Base-by-base conservation (phyloP, 768 basidiomycete species). In the Rhizopogon vinicolor region DNA sequence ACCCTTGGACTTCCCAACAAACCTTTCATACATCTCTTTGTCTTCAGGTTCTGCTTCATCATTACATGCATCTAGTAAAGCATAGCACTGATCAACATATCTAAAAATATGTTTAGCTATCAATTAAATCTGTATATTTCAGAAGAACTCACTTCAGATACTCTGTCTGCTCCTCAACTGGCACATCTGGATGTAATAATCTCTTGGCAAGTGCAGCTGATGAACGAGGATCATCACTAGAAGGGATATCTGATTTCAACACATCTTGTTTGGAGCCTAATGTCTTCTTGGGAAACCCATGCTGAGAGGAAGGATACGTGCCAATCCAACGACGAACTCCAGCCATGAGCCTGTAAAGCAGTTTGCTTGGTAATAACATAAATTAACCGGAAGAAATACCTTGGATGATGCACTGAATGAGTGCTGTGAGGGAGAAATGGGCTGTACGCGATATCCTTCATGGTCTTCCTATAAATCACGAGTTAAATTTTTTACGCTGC, bases 321-420 rank as follows among this genome's bases (percentile, higher is more conserved):
- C 83, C 77, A 52, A 92, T 91, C 89, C 88, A 91, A 16, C 84
- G 79, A 29, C 87, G 78, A 9, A 92, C 86, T 28, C 89, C 90
- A 58, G 87, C 86, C 56, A 92, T 88, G 52, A 91, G 75, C 53
- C 89, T 91, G 57, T 50, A 25, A 10, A 44, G 12, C 2, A 8
- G 40, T 67, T 41, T 61, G 44, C 2, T 33, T 42, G 6, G 19
- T 9, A 44, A 19, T 50, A 37, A 44, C 12, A 46, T 58, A 35
- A 58, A 72, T 68, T 74, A 67, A 19, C 67, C 60, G 44, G 44
- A 40, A 16, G 12, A 29, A 14, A 41, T 51, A 51, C 80, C 68
- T 73, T 9, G 77, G 74, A n/a, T 68, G 72, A 52, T 70, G 74
- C 41, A 60, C 54, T 8, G 60, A 53, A 54, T 53, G 64, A 28